Evolutionary conservation across 441 rosid species (phyloP).

Genomic region (Erysimum cheiri): DNA sequence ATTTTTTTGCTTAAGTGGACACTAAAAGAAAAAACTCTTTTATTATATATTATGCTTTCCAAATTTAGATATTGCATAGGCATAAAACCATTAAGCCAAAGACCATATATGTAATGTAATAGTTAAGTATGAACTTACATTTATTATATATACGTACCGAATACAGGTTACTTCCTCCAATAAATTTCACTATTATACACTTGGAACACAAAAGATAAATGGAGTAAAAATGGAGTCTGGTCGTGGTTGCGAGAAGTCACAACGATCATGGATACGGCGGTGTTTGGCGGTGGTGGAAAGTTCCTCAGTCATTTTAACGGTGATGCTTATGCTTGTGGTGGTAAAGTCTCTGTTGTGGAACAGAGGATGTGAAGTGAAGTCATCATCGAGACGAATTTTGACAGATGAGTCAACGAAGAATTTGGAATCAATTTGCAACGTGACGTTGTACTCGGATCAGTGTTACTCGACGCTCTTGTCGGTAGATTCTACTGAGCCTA

Average conservation of each 20-base stretch:
- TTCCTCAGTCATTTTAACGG: not conserved
- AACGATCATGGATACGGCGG: not conserved
- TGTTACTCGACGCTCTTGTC: conserved; percentile 8
- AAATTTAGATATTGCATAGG: no score
- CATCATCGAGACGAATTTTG: not conserved
- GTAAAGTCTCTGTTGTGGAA: not conserved
- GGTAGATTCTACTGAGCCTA: not conserved
- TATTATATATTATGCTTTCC: no score
- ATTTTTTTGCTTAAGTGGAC: no score
- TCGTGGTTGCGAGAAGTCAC: not conserved
- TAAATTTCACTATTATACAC: not conserved
- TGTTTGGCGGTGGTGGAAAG: not conserved
- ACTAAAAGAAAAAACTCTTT: no score
- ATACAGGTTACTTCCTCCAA: not conserved
- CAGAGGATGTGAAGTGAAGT: not conserved
- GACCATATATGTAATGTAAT: not conserved
- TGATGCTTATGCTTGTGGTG: not conserved
- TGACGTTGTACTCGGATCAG: conserved; percentile 3
- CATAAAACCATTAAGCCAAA: no score
- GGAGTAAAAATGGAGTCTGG: conserved; percentile 4
- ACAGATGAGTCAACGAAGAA: not conserved
- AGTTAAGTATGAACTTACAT: not conserved
- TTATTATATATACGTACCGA: not conserved
- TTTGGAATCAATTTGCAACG: conserved; percentile 3
- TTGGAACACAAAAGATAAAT: not conserved